Evolutionary conservation across 2,329 filamentous ascomycete genomes (phyloP).

Genomic region (Cephalotrichum gorgonifer): DNA sequence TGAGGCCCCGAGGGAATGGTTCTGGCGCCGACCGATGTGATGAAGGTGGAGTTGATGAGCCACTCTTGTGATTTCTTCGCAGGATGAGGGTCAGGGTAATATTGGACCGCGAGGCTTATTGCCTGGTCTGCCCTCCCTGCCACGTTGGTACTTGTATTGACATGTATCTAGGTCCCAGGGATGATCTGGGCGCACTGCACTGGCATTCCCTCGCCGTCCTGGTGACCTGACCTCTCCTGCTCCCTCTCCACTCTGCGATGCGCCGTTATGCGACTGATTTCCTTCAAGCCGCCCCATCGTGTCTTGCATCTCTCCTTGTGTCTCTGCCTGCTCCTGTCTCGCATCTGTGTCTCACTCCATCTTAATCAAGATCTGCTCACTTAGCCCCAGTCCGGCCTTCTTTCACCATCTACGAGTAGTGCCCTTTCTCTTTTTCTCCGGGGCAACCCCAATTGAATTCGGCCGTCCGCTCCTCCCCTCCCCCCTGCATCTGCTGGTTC

Average conservation of each 20-base stretch:
- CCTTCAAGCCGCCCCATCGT: not conserved
- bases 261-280: not conserved
- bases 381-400: no score
- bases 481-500: not conserved
- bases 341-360: no score
- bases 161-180: not conserved
- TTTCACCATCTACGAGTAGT: no score
- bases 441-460: not conserved
- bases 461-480: not conserved
- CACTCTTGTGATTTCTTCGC: conserved; percentile 1
- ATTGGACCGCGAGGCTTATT: not conserved
- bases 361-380: no score
- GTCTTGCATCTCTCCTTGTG: not conserved
- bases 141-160: not conserved
- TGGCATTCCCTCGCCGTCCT: not conserved
- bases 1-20: not conserved
- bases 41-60: not conserved
- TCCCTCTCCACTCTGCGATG: not conserved
- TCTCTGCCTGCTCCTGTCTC: not conserved
- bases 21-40: conserved; percentile 1
- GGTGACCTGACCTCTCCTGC: no score
- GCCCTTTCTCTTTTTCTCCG: no score
- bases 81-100: conserved; percentile 1
- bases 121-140: not conserved
- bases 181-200: not conserved